Evolutionary conservation across 1,284 basidiomycete species (phyloP).

Genomic region (Leccinum subrobustum): DNA sequence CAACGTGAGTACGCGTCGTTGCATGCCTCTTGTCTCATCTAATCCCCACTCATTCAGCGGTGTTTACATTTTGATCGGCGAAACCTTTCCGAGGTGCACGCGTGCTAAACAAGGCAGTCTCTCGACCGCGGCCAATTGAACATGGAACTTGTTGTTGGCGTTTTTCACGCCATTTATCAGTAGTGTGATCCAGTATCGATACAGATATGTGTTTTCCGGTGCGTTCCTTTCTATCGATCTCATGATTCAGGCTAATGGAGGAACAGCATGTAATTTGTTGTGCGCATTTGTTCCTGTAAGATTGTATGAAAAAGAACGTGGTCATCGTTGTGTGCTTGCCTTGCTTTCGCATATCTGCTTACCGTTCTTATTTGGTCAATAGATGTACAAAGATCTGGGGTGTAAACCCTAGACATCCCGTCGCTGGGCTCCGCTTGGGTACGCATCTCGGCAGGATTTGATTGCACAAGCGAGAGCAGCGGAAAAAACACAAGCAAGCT

Average conservation of each 20-base stretch:
- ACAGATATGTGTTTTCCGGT: slow-evolving; percentile 69
- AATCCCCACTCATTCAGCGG: no score
- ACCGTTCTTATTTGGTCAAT: not conserved
- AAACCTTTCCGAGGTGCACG: slow-evolving; percentile 38
- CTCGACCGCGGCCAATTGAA: slow-evolving; percentile 68
- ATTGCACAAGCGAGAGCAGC: slow-evolving; percentile 36
- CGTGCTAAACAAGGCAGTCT: slow-evolving; percentile 76
- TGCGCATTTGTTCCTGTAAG: slow-evolving; percentile 63
- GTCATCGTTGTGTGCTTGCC: slow-evolving; percentile 44
- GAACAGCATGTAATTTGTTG: slow-evolving; percentile 52
- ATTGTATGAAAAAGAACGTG: slow-evolving; percentile 64
- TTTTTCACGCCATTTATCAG: slow-evolving; percentile 76
- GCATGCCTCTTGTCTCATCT: no score
- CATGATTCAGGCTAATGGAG: not conserved
- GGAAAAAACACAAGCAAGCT: slow-evolving; percentile 25
- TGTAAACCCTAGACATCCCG: slow-evolving; percentile 68
- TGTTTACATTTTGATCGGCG: no score
- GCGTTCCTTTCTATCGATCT: slow-evolving; percentile 8
- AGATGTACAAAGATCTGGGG: slow-evolving; percentile 73
- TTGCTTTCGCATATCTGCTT: not conserved
- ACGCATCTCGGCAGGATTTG: slow-evolving; percentile 41
- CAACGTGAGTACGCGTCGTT: no score
- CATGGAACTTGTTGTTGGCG: slow-evolving; percentile 74
- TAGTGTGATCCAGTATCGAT: slow-evolving; percentile 55
- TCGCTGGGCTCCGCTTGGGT: slow-evolving; percentile 56